A percentile compares a stretch with the other conserved stretches of the same genome.
These are phyloP conservation scores for Alternaria novae-zelandiae DNA, from an alignment of 2,329 filamentous ascomycete species.

Conservation along the genomic window DNA sequence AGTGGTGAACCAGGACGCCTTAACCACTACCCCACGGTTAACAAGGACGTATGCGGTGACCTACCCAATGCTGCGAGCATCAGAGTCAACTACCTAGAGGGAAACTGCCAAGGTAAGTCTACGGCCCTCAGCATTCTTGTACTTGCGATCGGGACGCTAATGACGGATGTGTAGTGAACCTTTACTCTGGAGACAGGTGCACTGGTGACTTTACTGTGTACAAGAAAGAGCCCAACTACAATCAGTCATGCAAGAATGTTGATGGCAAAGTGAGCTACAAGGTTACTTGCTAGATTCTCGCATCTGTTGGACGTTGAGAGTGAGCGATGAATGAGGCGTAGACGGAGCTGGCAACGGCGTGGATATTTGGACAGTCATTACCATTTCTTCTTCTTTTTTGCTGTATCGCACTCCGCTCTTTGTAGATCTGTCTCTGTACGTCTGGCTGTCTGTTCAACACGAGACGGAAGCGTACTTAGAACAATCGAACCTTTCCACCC, in stretches of 20 bases:
- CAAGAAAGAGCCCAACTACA: no score
- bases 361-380: background rate
- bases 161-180: background rate
- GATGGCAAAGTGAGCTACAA: background rate
- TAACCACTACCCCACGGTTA: background rate
- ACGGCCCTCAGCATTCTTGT: no score
- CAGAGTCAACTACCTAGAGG: background rate
- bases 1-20: background rate
- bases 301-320: background rate
- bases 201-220: background rate
- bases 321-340: background rate
- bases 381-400: background rate
- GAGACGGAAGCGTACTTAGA: background rate
- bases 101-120: background rate
- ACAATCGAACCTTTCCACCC: background rate
- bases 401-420: background rate
- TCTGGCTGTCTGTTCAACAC: background rate
- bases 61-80: background rate
- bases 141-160: background rate
- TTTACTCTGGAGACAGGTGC: background rate
- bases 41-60: background rate
- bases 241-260: background rate
- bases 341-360: background rate
- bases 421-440: background rate
- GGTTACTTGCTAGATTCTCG: background rate